Conservation (phyloP, 2,329 filamentous ascomycete genomes). For the Plenodomus biglobosus region DNA sequence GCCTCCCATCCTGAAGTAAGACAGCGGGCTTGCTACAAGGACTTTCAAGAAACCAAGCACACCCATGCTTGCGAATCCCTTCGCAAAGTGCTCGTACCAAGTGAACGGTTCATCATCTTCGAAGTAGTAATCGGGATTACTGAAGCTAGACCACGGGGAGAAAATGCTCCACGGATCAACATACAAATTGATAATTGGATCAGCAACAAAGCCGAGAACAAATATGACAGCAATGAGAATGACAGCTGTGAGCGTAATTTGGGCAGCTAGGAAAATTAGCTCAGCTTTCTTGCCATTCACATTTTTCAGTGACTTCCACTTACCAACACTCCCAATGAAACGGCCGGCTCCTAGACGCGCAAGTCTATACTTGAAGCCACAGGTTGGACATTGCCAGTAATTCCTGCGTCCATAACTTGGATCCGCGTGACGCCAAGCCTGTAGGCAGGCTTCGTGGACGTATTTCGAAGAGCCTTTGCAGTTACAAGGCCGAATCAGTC, state of each 20-base stretch:
- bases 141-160: conserved; percentile 33
- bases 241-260: conserved; percentile 68
- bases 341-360: conserved; percentile 74
- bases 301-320: conserved; percentile 12
- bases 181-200: conserved; percentile 88
- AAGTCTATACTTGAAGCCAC: conserved; percentile 78
- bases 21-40: conserved; percentile 72
- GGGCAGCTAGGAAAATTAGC: conserved; percentile 51
- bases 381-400: conserved; percentile 87
- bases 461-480: conserved; percentile 94
- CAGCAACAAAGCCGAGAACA: conserved; percentile 83
- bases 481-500: conserved; percentile 84
- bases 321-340: conserved; percentile 55
- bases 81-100: conserved; percentile 83
- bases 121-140: conserved; percentile 23
- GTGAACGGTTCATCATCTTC: conserved; percentile 48
- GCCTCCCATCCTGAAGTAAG: conserved; percentile 69
- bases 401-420: conserved; percentile 65
- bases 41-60: conserved; percentile 83
- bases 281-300: background rate
- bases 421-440: conserved; percentile 76
- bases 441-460: conserved; percentile 88
- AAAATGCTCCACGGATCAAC: conserved; percentile 65
- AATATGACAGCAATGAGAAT: conserved; percentile 77
- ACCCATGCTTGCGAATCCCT: conserved; percentile 87